Evolutionary conservation across 2,329 filamentous ascomycete genomes (phyloP), one percentile per base, ranked within the genome.

Genomic region (Trichoderma arundinaceum): DNA sequence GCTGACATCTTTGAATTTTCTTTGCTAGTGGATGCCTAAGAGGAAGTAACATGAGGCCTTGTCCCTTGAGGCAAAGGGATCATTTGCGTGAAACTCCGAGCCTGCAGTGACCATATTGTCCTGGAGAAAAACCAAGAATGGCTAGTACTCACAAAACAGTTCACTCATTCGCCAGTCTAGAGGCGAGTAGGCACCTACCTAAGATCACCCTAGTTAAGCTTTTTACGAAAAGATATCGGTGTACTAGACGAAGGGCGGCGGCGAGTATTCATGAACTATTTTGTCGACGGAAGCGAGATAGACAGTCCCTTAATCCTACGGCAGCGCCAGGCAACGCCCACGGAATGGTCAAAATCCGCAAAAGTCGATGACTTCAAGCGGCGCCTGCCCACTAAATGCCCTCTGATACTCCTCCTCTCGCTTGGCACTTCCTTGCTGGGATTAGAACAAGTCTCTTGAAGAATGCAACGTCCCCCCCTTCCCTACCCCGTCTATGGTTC

Each of bases 371-470:
- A 32, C 12, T 17, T 49, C 33, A 28, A 51, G 35, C 43, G n/a
- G 62, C 53, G 51, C 22, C 53, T 64, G 62, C 41, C 12, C 62
- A 43, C 44, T 22, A 17, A 9, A 4, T 33, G 52, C 13, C 41
- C 22, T 44, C 49, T 49, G 53, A 46, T 19, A 4, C 52, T 64
- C 35, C 33, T 41, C 32, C 19, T 38, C 52, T 57, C 52, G 62
- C 62, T 64, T 65, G 56, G 56, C 63, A 65, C 44, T 65, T 61
- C 57, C 54, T 39, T 38, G 51, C 19, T 32, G 15, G 57, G 56
- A 38, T n/a, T 61, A 65, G 57, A 17, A 33, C 57, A 15, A n/a
- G 38, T 35, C 1, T 52, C 9, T 4, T 43, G 38, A 49, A 65
- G 44, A 49, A 61, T 61, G 48, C 46, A 61, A 61, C 58, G 46